Percentiles rank a stretch among this genome's conserved stretches.
Conservation (phyloP, 345 rosid genomes). For the Arabis alpina region DNA sequence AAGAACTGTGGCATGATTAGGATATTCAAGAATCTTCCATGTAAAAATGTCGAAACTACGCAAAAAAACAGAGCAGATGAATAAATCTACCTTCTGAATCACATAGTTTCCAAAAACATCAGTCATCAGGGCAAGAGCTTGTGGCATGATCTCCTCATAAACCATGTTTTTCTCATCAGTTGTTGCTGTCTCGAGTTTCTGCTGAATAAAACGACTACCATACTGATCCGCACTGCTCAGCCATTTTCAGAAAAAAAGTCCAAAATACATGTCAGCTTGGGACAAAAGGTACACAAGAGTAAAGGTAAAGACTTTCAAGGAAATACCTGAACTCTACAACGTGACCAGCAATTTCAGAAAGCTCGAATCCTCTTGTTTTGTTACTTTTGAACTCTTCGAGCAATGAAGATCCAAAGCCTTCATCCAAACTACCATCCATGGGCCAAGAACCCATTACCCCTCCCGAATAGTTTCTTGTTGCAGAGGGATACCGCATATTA, state of each 20-base stretch:
- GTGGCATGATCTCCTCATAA: slow-evolving; percentile 87
- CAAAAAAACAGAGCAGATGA: neutral
- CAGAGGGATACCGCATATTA: slow-evolving; percentile 57
- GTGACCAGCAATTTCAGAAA: slow-evolving; percentile 71
- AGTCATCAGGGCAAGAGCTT: slow-evolving; percentile 81
- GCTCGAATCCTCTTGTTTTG: slow-evolving; percentile 67
- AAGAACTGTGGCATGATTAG: slow-evolving; percentile 61
- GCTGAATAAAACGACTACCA: slow-evolving; percentile 96
- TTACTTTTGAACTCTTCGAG: slow-evolving; percentile 80
- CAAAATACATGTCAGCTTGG: neutral
- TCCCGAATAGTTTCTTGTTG: slow-evolving; percentile 58
- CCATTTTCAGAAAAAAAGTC: too few species aligned
- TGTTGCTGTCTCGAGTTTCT: slow-evolving; percentile 92
- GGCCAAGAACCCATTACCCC: slow-evolving; percentile 64
- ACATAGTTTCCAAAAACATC: slow-evolving; percentile 98
- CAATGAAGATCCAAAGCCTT: slow-evolving; percentile 60
- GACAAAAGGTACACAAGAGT: neutral
- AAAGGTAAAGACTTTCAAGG: neutral
- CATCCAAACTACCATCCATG: slow-evolving; percentile 58
- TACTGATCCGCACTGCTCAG: slow-evolving; percentile 76
- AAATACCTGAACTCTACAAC: slow-evolving; percentile 76
- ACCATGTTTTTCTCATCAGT: slow-evolving; percentile 88
- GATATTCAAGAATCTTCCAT: neutral
- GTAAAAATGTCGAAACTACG: neutral
- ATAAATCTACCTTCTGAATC: slow-evolving; percentile 74